Base-by-base conservation (phyloP, 345 rosid genomes). In the Hibiscus mutabilis region DNA sequence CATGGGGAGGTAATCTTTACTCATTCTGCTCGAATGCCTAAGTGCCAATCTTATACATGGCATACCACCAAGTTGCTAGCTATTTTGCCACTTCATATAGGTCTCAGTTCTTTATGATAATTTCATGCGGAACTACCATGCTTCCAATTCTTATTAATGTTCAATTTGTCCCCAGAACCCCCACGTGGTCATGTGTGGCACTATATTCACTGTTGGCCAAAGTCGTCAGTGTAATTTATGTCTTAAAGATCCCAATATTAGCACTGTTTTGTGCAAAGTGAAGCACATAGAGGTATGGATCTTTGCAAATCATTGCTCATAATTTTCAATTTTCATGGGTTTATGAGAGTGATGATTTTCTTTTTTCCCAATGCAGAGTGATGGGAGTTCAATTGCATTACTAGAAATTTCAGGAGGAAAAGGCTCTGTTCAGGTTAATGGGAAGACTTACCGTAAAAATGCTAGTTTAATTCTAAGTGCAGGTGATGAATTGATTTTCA, bases 401-500 rank as follows among this genome's bases (percentile, higher is more conserved):
- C 71, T 96, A 72, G 93, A 96, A 79, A 83, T 96, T 35, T 71
- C 82, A 24, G 99, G 97, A 70, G 86, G 86, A 63, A 90, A 92
- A 79, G 94, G 94, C 75, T 79, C 75, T 37, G 99, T 95, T 67
- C 94, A 86, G 72, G 96, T 96, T 62, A 96, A 96, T 75, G 96
- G 92, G 55, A 88, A 81, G 83, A 62, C 61, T 63, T 81, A 78
- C 77, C 81, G 79, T 4, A 91, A 87, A 80, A 80, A 77, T 49
- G 19, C 83, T 37, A 72, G 69, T 44, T 78, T 89, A 73, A 73
- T 82, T 57, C 77, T 96, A 37, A 84, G 82, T 33, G 99, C 92
- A 77, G 99, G 99, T 6, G 99, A 96, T 75, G 98, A 96, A 79
- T 82, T 96, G 77, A 78, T 92, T 80, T 96, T 96, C 75, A 84